Base-by-base conservation (phyloP, 2,329 filamentous ascomycete genomes). In the Fusarium floridanum region DNA sequence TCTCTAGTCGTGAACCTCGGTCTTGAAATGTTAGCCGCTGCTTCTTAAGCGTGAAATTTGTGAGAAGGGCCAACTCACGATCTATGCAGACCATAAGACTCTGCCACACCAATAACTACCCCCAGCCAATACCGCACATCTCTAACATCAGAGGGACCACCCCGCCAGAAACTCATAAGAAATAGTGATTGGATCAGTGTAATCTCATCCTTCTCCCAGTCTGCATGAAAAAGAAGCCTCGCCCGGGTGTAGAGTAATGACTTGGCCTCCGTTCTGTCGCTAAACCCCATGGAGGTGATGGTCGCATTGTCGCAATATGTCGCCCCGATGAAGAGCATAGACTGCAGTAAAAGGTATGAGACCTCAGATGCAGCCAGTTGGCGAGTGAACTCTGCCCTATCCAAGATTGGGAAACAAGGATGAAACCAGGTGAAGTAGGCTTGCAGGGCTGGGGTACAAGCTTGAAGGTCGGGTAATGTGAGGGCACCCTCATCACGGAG, bases 361-460 rank as follows among this genome's bases (percentile, higher is more conserved):
- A 89, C 81, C 2, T 80, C 83, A 11, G 83, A 82, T 11, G 82
- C 80, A 9, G 78, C 79, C 43, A 87, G 84, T 2, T 80, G 79
- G 3, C 80, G 77, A 64, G 84, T 82, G 10, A 88, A 80, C 0
- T 85, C 83, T 1, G 80, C 80, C 5, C 86, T 84, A 71, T 90
- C 87, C 1, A 90, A 73, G 14, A 90, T 83, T 0, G 88, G 87
- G 57, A 89, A 90, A 64, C 86, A 87, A 0, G 88, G 87, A 71
- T 90, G 88, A 62, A 89, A 90, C 85, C 87, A 88, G 24, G 83
- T 81, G 64, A 90, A 90, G 79, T 89, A 90, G 0, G 88, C 87
- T 20, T 84, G 80, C 1, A 90, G 75, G 0, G 88, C 81, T 2
- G 82, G 82, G 5, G 86, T 80, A 48, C 85, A 85, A 20, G 85